These are phyloP conservation scores for Zygoascus biomembranicola DNA, from an alignment of 805 yeast species.

Conservation along the genomic window DNA sequence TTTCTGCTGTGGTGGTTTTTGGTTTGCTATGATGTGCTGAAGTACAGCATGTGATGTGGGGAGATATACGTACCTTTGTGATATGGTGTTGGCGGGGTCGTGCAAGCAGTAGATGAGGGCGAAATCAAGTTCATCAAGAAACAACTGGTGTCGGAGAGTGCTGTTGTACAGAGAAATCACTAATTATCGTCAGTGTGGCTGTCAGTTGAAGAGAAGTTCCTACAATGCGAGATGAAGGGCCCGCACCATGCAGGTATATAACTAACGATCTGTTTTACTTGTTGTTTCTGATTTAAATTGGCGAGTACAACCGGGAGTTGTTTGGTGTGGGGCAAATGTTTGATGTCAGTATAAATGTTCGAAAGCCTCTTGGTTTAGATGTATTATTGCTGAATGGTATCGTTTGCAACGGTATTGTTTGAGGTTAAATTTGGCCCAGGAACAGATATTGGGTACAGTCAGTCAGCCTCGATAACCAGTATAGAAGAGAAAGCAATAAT, in stretches of 20 bases:
- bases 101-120: not conserved
- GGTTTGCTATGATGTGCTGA: too few species aligned
- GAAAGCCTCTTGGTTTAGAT: too few species aligned
- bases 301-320: not conserved
- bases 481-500: too few species aligned
- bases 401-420: not conserved
- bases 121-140: not conserved
- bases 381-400: not conserved
- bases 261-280: too few species aligned
- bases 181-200: too few species aligned
- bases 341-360: not conserved
- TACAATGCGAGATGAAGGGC: too few species aligned
- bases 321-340: not conserved
- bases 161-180: too few species aligned
- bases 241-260: too few species aligned
- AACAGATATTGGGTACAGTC: not conserved
- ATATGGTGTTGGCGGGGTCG: not conserved
- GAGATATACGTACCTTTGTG: not conserved
- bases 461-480: too few species aligned
- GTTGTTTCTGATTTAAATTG: not conserved
- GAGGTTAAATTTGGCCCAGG: not conserved
- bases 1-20: too few species aligned
- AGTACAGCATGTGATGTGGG: not conserved
- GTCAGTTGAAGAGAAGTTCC: too few species aligned
- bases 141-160: not conserved